A percentile compares a stretch with the other conserved stretches of the same genome.
Conservation (phyloP, 192 early-diverging fungal genomes). For the Piromyces finnis region DNA sequence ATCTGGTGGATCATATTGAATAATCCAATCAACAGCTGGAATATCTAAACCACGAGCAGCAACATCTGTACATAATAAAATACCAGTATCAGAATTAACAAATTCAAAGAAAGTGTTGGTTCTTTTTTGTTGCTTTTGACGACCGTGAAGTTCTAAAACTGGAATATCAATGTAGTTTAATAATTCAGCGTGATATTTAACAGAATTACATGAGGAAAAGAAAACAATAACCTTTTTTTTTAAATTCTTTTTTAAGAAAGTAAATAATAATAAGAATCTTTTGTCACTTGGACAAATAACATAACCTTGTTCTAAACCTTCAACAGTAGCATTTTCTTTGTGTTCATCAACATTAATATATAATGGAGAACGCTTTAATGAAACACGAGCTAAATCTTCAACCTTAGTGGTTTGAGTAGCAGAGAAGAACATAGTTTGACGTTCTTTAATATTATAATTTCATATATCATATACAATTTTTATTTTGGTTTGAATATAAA, state of each 20-base stretch:
- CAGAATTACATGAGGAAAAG: conserved; percentile 91
- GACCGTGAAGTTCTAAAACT: conserved; percentile 90
- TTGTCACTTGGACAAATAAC: conserved; percentile 83
- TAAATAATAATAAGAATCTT: conserved; percentile 92
- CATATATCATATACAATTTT: too few relatives aligned
- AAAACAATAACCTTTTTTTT: conserved; percentile 95
- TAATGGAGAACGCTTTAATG: conserved; percentile 82
- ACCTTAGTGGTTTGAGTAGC: conserved; percentile 99
- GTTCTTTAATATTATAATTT: conserved; percentile 26
- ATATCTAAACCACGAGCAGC: conserved; percentile 90
- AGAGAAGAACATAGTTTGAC: conserved; percentile 97
- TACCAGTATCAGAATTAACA: conserved; percentile 76
- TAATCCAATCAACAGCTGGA: conserved; percentile 83
- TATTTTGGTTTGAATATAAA: too few relatives aligned
- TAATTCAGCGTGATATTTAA: conserved; percentile 93
- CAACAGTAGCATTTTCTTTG: conserved; percentile 87
- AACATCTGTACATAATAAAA: conserved; percentile 88
- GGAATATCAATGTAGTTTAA: conserved; percentile 99
- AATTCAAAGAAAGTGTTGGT: conserved; percentile 99
- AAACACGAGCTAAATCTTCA: conserved; percentile 92
- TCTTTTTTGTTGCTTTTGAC: conserved; percentile 96
- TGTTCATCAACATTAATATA: conserved; percentile 99
- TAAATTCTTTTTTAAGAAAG: conserved; percentile 91
- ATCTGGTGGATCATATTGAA: conserved; percentile 88
- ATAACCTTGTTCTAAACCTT: conserved; percentile 94